Evolutionary conservation across 257 asterid genomes (phyloP).

Genomic region (Primulina eburnea): DNA sequence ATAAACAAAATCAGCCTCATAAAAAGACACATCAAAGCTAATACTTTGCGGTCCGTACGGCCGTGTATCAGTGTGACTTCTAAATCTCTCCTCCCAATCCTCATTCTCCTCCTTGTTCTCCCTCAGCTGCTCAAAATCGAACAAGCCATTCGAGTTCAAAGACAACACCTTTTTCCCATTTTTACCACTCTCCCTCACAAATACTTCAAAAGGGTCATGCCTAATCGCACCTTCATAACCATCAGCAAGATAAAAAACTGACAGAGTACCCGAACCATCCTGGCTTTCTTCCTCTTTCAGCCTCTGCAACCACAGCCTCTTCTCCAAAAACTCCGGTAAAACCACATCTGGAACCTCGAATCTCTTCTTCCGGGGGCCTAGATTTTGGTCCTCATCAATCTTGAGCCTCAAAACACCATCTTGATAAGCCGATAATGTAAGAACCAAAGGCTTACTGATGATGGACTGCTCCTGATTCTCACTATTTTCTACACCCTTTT

Average conservation of each 20-base stretch:
- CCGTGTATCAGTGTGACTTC: conserved; percentile 75
- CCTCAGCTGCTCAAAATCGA: conserved; percentile 87
- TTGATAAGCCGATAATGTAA: conserved; percentile 71
- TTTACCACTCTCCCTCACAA: conserved; percentile 69
- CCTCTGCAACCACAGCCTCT: conserved; percentile 76
- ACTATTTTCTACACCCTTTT: conserved; percentile 28
- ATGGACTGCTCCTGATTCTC: conserved; percentile 27
- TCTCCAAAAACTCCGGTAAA: conserved; percentile 59
- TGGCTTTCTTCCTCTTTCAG: conserved; percentile 53
- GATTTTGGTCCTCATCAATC: conserved; percentile 77
- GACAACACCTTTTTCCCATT: conserved; percentile 72
- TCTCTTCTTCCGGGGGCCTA: conserved; percentile 76
- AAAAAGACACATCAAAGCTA: conserved; percentile 92
- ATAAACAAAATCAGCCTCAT: conserved; percentile 85
- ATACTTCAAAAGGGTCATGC: conserved; percentile 89
- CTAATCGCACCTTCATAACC: conserved; percentile 87
- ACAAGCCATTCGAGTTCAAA: conserved; percentile 81
- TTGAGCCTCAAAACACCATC: conserved; percentile 86
- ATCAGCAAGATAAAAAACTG: conserved; percentile 73
- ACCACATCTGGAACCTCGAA: conserved; percentile 95
- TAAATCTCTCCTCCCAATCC: conserved; percentile 92
- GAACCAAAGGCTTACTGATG: conserved; percentile 50
- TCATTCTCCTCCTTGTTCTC: conserved; percentile 65
- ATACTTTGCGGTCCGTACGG: conserved; percentile 93
- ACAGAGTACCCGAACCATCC: conserved; percentile 43